A percentile compares a stretch with the other conserved stretches of the same genome.
phyloP scores from a whole-genome alignment of 352 stramenopile genomes.

The Phytophthora nicotianae region DNA sequence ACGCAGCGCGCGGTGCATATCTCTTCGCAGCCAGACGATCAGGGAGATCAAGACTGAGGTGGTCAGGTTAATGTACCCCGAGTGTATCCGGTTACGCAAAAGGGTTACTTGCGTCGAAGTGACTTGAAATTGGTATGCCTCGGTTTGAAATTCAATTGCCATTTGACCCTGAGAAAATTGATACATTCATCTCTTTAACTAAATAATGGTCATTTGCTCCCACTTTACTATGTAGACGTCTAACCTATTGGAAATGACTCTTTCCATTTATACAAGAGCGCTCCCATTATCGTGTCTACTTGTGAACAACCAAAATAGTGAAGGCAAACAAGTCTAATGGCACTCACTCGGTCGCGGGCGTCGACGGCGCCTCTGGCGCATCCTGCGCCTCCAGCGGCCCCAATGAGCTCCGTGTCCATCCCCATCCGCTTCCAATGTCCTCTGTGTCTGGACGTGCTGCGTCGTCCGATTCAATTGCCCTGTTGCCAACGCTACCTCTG shows the following conservation, averaged over 20 bases:
- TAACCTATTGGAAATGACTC: not conserved
- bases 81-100: not conserved
- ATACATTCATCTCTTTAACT: conserved; percentile 1
- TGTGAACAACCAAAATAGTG: conserved; percentile 9
- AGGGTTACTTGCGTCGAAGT: not conserved
- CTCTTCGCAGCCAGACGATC: conserved; percentile 31
- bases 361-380: conserved; percentile 9
- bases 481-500: conserved; percentile 79
- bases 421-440: conserved; percentile 77
- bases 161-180: not conserved
- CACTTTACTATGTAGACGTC: not conserved
- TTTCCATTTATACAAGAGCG: conserved; percentile 8
- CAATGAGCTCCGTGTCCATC: conserved; percentile 37
- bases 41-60: conserved; percentile 22
- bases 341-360: conserved; percentile 36
- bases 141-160: conserved; percentile 25
- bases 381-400: conserved; percentile 3
- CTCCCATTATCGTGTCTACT: conserved; percentile 10
- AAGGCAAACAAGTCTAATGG: conserved; percentile 29
- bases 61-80: not conserved
- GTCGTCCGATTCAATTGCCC: conserved; percentile 65
- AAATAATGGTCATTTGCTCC: not conserved
- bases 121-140: conserved; percentile 12
- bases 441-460: conserved; percentile 79
- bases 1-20: conserved; percentile 39